Percentiles rank a stretch among this genome's conserved stretches.
Evolutionary conservation across 805 yeast species (phyloP).

Genomic region (Yamadazyma insecticola): DNA sequence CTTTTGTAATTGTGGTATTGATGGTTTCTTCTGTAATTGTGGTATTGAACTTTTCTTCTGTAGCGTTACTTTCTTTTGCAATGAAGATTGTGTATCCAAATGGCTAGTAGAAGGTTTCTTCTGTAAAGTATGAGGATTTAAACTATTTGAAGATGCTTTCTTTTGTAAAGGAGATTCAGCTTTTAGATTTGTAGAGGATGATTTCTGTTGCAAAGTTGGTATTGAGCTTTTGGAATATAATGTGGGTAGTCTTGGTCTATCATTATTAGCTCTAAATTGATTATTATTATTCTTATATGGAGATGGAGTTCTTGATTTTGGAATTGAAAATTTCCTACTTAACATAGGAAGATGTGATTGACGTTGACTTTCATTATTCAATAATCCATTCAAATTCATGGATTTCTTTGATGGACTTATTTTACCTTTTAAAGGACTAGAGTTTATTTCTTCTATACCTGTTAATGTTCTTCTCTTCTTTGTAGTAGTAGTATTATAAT

Average conservation of each 20-base stretch:
- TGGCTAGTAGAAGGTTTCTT: neutral
- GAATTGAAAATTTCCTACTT: constrained; percentile 7
- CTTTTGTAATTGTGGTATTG: constrained; percentile 12
- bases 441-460: constrained; percentile 34
- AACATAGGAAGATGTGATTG: too few relatives aligned
- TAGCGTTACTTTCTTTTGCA: too few relatives aligned
- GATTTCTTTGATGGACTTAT: constrained; percentile 41
- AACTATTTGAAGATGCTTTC: too few relatives aligned
- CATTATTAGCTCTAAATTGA: neutral
- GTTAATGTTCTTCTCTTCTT: constrained; percentile 34
- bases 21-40: constrained; percentile 4
- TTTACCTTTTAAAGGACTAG: constrained; percentile 6
- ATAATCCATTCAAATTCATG: constrained; percentile 29
- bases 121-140: too few relatives aligned
- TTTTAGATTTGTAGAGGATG: too few relatives aligned
- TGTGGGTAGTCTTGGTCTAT: too few relatives aligned
- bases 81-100: too few relatives aligned
- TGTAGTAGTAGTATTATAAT: constrained; percentile 1
- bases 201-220: too few relatives aligned
- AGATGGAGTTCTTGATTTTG: constrained; percentile 11
- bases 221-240: too few relatives aligned
- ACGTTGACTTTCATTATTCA: too few relatives aligned
- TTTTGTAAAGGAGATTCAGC: too few relatives aligned
- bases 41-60: constrained; percentile 5
- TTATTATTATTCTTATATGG: constrained; percentile 9